phyloP scores from a whole-genome alignment of 169 alveolate genomes.

The Plasmodium blacklocki region DNA sequence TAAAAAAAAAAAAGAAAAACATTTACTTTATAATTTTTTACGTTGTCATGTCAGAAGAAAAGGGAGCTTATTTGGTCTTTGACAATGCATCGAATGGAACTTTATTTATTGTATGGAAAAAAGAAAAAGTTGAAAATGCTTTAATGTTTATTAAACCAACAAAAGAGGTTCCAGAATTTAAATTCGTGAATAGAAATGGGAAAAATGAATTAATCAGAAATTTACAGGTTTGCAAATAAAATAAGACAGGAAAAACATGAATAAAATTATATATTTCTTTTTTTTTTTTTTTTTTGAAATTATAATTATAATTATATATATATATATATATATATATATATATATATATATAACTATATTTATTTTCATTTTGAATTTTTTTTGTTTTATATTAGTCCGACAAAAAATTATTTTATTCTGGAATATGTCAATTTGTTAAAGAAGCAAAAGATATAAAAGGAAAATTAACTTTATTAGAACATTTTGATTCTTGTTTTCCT shows the following conservation, averaged over 20 bases:
- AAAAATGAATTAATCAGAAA: slow-evolving; percentile 78
- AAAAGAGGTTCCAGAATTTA: slow-evolving; percentile 76
- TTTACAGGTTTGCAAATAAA: slow-evolving; percentile 56
- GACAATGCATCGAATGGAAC: slow-evolving; percentile 81
- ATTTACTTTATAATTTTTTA: background rate
- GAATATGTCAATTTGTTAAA: slow-evolving; percentile 79
- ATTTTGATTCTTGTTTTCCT: slow-evolving; percentile 71
- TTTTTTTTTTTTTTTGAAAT: background rate
- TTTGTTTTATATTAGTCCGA: slow-evolving; percentile 70
- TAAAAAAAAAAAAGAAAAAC: slow-evolving; percentile 3
- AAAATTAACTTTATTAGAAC: slow-evolving; percentile 52
- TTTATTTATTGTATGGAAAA: slow-evolving; percentile 78
- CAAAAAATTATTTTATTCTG: slow-evolving; percentile 77
- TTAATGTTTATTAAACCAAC: slow-evolving; percentile 74
- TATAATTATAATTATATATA: background rate
- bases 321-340: background rate
- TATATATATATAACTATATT: background rate
- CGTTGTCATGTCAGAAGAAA: slow-evolving; percentile 40
- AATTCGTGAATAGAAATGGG: slow-evolving; percentile 74
- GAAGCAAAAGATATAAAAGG: slow-evolving; percentile 78
- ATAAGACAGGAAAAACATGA: background rate
- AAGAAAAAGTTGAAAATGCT: slow-evolving; percentile 67
- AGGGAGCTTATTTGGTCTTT: slow-evolving; percentile 78
- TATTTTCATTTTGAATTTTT: background rate
- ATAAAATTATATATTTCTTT: background rate